Percentiles rank a stretch among this genome's conserved stretches.
These are phyloP conservation scores for Tephrocybe sp. DNA, from an alignment of 768 basidiomycete species.

Conservation along the genomic window DNA sequence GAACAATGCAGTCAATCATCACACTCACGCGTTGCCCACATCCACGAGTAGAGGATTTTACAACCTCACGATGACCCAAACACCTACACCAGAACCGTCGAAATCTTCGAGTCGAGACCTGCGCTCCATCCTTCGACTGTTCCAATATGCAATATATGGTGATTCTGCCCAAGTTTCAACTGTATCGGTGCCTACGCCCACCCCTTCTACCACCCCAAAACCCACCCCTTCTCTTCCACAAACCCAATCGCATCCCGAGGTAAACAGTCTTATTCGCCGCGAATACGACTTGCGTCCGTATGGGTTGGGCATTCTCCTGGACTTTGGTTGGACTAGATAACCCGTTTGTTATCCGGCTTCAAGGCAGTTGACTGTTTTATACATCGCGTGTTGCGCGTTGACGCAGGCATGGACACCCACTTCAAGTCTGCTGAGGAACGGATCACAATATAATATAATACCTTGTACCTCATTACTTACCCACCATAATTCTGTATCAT, in stretches of 20 bases:
- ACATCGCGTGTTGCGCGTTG: background rate
- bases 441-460: conserved; percentile 17
- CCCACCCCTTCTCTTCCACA: conserved; percentile 11
- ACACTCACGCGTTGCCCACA: conserved; percentile 8
- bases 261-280: conserved; percentile 31
- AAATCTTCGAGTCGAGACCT: conserved; percentile 12
- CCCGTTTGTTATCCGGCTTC: background rate
- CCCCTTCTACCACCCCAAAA: conserved; percentile 10
- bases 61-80: conserved; percentile 16
- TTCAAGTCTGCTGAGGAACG: conserved; percentile 8
- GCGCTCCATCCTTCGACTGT: conserved; percentile 17
- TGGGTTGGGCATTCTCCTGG: conserved; percentile 70
- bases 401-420: too few species aligned
- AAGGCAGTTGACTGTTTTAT: background rate
- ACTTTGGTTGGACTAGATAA: conserved; percentile 64
- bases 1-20: conserved; percentile 11
- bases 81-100: conserved; percentile 9
- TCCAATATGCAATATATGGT: conserved; percentile 11
- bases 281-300: conserved; percentile 73
- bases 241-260: conserved; percentile 11
- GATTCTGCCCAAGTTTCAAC: background rate
- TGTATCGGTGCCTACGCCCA: conserved; percentile 3
- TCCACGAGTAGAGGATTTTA: conserved; percentile 1
- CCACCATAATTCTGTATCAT: conserved; percentile 15
- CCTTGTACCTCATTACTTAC: conserved; percentile 17